phyloP scores from a whole-genome alignment of 2,329 filamentous ascomycete species.

The Alternaria sp. region DNA sequence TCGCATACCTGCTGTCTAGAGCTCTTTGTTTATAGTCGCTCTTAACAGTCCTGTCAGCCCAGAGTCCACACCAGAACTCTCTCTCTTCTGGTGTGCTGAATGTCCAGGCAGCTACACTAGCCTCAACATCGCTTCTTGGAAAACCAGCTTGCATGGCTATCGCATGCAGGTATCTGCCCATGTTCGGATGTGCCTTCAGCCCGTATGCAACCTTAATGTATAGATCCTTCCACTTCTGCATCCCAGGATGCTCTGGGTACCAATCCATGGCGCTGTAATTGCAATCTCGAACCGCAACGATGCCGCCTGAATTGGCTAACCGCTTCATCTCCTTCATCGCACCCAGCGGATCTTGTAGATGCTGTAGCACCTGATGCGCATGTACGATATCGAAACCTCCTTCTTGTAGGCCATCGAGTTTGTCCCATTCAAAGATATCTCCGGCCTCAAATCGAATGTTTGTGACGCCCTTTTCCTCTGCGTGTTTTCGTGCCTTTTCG shows the following conservation, averaged over 20 bases:
- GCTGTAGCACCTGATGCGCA: conserved; percentile 66
- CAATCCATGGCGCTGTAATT: conserved; percentile 50
- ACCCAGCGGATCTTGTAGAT: conserved; percentile 61
- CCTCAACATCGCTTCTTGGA: conserved; percentile 49
- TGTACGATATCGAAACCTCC: conserved; percentile 67
- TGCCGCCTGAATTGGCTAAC: conserved; percentile 62
- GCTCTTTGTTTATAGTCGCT: conserved; percentile 50
- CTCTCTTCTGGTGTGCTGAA: conserved; percentile 53
- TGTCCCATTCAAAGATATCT: conserved; percentile 55
- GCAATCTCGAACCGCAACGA: conserved; percentile 59
- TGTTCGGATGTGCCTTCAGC: conserved; percentile 46
- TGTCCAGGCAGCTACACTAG: conserved; percentile 54
- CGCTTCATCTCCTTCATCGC: conserved; percentile 64
- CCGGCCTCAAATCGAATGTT: conserved; percentile 54
- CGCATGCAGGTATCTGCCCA: conserved; percentile 49
- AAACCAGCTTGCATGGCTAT: conserved; percentile 54
- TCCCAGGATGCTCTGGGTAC: conserved; percentile 49
- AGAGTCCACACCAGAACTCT: conserved; percentile 53
- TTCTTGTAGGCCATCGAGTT: conserved; percentile 52
- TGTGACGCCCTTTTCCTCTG: conserved; percentile 46
- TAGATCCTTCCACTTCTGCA: conserved; percentile 49
- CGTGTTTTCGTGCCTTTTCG: conserved; percentile 51
- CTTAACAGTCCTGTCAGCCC: conserved; percentile 50
- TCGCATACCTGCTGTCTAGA: conserved; percentile 51
- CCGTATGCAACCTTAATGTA: conserved; percentile 46